Evolutionary conservation across 2,329 filamentous ascomycete species (phyloP), one percentile per base, ranked within the genome.

Genomic region (Stenocarpella maydis): DNA sequence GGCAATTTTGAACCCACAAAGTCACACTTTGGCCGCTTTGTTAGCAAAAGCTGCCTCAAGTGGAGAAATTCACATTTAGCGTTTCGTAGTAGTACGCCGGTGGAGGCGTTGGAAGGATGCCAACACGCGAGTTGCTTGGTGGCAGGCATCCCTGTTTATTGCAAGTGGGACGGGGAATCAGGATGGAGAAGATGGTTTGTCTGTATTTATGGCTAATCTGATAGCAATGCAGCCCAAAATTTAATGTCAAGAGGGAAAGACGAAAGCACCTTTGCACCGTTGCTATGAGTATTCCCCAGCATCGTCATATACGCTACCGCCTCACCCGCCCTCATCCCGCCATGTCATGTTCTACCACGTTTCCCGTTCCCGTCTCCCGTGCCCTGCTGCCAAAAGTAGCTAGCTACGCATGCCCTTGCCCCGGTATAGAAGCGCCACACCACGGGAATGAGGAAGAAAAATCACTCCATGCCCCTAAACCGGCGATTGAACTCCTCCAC

Each of bases 401-500:
- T n/a, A n/a, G n/a, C n/a, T n/a, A 6, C 19, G 9, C 39, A 12
- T 41, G 7, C 26, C 41, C 3, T 10, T 10, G 43, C 28, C 39
- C 15, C 34, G 10, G 37, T 41, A 12, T 5, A 12, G 10, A 8
- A 10, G 14, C n/a, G 9, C 1, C 7, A 49, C 7, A 21, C 6
- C n/a, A 10, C 3, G n/a, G 34, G 21, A 9, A 12, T 8, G 34
- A 37, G 34, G 10, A 24, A 4, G 19, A 4, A 4, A 5, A 43
- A 65, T 71, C 43, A 81, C 55, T 82, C 82, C 70, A 82, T 74
- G 12, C 81, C 81, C 75, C 82, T 83, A 73, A 87, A 91, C 73
- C 88, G 82, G 70, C 88, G 83, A 75, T 91, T 91, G 70, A 90
- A 91, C 81, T 91, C 89, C 75, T 89, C 87, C 53, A 90, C 89